Evolutionary conservation across 1,284 basidiomycete genomes (phyloP).

Genomic region (Ustilago vetiveriae): DNA sequence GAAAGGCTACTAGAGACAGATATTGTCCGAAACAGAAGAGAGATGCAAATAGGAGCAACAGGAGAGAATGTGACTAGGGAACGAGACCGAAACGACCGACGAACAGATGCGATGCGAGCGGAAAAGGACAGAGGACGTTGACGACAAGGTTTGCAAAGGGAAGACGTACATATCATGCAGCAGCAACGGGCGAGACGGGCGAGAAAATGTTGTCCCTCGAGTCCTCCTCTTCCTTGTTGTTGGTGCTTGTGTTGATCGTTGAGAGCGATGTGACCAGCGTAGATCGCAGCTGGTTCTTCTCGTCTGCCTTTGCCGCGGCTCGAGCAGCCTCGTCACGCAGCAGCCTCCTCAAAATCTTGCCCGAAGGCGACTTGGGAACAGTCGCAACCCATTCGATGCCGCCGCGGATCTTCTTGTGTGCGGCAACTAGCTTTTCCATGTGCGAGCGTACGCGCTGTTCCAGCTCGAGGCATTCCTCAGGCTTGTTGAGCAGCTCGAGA

Average conservation of each 20-base stretch:
- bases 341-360: constrained; percentile 61
- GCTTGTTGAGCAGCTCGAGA: constrained; percentile 45
- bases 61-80: no score
- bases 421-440: constrained; percentile 57
- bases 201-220: constrained; percentile 36
- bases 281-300: constrained; percentile 23
- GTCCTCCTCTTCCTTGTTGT: constrained; percentile 26
- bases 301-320: constrained; percentile 27
- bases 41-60: not conserved
- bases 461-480: constrained; percentile 58
- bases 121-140: not conserved
- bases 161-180: constrained; percentile 14
- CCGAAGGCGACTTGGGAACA: constrained; percentile 61
- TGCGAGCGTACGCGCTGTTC: constrained; percentile 35
- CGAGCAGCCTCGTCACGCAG: constrained; percentile 40
- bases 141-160: constrained; percentile 1
- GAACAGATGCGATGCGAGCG: not conserved
- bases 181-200: constrained; percentile 41
- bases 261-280: constrained; percentile 18
- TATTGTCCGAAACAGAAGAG: not conserved
- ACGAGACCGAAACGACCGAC: not conserved
- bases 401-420: constrained; percentile 67
- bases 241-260: constrained; percentile 7
- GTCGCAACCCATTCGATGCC: constrained; percentile 57
- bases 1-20: no score